Evolutionary conservation across 2,329 filamentous ascomycete species (phyloP), one percentile per base, ranked within the genome.

Genomic region (Trichoderma oligosporum): DNA sequence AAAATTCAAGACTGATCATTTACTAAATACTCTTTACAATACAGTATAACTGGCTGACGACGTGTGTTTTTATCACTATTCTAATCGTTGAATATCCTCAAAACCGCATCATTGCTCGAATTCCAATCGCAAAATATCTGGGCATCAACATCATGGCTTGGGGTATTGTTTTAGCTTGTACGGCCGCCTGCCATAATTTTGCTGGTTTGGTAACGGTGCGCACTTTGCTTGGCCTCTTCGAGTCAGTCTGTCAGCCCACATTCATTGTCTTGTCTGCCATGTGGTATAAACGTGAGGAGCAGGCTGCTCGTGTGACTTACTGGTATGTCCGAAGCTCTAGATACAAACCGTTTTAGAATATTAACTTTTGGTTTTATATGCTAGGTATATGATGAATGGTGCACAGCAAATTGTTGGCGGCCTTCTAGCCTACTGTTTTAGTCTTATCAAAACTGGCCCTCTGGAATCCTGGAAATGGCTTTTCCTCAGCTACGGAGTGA

Each of bases 341-440:
- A 7, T 3, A 20, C 22, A 20, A 1, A 16, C 39, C 35, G 22
- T 25, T 27, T n/a, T n/a, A n/a, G 4, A 39, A 7, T 3, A 20
- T n/a, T 29, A 1, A 16, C 39, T 45, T 18, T 25, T 27, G n/a
- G 4, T n/a, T n/a, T n/a, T 27, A 22, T 33, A 2, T 4, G 6
- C 6, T 31, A 54, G 51, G 51, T 54, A 54, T 12, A 54, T 54
- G 51, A 54, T 54, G 51, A 54, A 54, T 35, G 51, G 51, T 4
- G 51, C 51, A 27, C 51, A 54, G 18, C 51, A 54, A 36, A 54
- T 54, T 12, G 51, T 54, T 2, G 51, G 51, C n/a, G 51, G 51
- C n/a, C 51, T 54, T 25, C n/a, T 54, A 9, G 51, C 51, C 1
- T 54, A 54, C 14, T 54, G 51, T 22, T 54, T 54, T 24, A 54